Evolutionary conservation across 139 green algal genomes (phyloP).

Genomic region (Closterium sp.): DNA sequence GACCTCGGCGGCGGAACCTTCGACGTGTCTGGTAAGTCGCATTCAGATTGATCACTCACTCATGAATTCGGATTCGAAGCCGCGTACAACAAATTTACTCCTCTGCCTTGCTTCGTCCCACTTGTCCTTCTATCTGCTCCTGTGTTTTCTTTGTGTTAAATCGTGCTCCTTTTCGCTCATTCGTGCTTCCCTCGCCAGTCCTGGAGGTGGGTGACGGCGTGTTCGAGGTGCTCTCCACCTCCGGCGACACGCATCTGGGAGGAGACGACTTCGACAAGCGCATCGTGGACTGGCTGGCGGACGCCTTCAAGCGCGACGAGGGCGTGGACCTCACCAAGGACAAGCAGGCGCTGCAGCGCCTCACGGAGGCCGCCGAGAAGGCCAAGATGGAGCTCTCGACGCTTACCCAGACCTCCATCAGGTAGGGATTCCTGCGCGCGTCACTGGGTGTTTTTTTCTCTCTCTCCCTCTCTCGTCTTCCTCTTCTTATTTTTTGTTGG

Average conservation of each 20-base stretch:
- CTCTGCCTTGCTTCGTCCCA: no score
- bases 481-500: no score
- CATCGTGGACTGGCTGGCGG: constrained; percentile 94
- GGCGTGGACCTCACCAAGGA: constrained; percentile 96
- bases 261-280: constrained; percentile 99
- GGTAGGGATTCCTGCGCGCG: constrained; percentile 54
- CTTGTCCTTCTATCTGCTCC: no score
- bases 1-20: constrained; percentile 98
- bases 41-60: no score
- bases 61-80: no score
- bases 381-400: constrained; percentile 97
- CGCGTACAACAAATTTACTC: no score
- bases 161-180: no score
- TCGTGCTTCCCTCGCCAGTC: no score
- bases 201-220: constrained; percentile 95
- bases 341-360: constrained; percentile 72
- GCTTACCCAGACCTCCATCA: constrained; percentile 82
- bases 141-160: no score
- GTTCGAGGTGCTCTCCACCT: constrained; percentile 98
- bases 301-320: constrained; percentile 89
- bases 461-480: no score
- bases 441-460: not conserved
- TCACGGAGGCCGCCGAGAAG: constrained; percentile 98
- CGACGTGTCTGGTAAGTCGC: constrained; percentile 86
- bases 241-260: constrained; percentile 96